phyloP scores from a whole-genome alignment of 2,329 filamentous ascomycete species.

The Aphanocladium album region DNA sequence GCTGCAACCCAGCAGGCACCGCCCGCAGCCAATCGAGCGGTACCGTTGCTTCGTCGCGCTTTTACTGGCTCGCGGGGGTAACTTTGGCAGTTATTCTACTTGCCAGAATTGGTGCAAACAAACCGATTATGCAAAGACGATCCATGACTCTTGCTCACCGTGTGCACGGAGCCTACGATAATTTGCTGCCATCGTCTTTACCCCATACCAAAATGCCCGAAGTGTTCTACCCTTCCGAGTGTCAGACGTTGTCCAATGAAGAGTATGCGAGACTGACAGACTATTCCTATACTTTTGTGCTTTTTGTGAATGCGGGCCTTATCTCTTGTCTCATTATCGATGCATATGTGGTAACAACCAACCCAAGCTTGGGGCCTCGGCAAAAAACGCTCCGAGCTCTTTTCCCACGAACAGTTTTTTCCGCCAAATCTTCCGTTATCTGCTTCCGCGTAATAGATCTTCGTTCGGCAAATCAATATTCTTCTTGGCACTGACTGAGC shows the following conservation, averaged over 20 bases:
- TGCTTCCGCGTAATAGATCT: background rate
- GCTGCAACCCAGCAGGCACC: background rate
- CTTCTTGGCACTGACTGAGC: background rate
- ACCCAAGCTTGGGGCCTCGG: background rate
- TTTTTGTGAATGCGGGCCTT: background rate
- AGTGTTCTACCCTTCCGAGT: background rate
- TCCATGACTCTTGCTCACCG: background rate
- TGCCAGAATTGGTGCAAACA: background rate
- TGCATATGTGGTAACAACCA: background rate
- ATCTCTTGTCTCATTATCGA: background rate
- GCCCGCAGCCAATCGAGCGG: background rate
- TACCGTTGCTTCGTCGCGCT: background rate
- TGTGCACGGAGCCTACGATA: background rate
- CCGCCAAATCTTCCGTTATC: background rate
- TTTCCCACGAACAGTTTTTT: background rate
- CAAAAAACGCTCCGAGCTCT: background rate
- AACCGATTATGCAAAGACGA: background rate
- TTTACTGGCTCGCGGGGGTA: background rate
- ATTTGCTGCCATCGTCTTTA: background rate
- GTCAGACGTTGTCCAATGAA: background rate
- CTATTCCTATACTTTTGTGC: background rate
- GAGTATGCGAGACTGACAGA: background rate
- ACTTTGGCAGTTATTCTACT: background rate
- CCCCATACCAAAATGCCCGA: background rate
- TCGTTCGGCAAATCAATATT: background rate